These are phyloP conservation scores for Citrus maxima DNA, from an alignment of 345 rosid species.

Conservation along the genomic window DNA sequence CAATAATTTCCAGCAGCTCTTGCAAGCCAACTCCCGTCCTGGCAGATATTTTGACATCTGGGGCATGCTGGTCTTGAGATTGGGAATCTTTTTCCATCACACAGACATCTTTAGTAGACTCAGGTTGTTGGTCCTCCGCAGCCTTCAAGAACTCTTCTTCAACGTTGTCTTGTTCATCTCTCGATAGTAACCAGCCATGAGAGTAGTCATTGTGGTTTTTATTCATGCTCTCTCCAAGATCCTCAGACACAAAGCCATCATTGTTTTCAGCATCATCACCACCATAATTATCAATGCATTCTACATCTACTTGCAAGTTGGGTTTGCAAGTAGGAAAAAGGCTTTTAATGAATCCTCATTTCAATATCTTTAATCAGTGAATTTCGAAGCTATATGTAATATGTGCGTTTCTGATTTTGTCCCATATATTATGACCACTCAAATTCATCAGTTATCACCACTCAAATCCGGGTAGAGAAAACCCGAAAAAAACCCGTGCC, in stretches of 20 bases:
- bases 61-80: conserved; percentile 28
- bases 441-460: too few relatives aligned
- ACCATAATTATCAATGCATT: conserved; percentile 12
- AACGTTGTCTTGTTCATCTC: conserved; percentile 31
- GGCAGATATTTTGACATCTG: conserved; percentile 72
- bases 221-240: conserved; percentile 16
- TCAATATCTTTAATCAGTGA: too few relatives aligned
- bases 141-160: conserved; percentile 35
- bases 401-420: too few relatives aligned
- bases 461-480: too few relatives aligned
- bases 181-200: conserved; percentile 45
- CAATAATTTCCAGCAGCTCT: conserved; percentile 60
- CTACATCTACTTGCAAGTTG: conserved; percentile 22
- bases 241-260: not conserved
- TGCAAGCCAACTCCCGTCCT: conserved; percentile 68
- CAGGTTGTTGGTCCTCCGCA: conserved; percentile 21
- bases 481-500: too few relatives aligned
- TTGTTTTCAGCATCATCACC: conserved; percentile 14
- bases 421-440: too few relatives aligned
- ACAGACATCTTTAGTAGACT: conserved; percentile 4
- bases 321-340: too few relatives aligned
- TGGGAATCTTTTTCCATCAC: conserved; percentile 13
- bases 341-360: too few relatives aligned
- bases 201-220: conserved; percentile 28
- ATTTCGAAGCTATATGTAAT: too few relatives aligned